Percentiles rank a stretch among this genome's conserved stretches.
phyloP scores from a whole-genome alignment of 345 rosid genomes.

The thale cress (Arabidopsis thaliana) region DNA sequence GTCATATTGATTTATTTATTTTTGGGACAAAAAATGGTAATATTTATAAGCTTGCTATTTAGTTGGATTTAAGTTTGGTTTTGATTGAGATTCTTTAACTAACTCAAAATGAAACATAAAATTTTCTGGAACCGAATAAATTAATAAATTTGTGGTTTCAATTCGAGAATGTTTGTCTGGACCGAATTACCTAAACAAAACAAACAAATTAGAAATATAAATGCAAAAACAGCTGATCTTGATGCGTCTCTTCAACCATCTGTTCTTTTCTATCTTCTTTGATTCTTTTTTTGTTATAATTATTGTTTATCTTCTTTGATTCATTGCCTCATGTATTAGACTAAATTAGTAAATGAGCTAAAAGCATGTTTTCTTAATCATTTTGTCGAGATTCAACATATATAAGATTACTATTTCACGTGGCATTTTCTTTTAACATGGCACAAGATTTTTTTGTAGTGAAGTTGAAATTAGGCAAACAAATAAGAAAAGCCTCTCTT shows the following conservation, averaged over 20 bases:
- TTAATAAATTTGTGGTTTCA: background rate
- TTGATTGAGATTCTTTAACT: background rate
- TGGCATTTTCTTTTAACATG: conserved; percentile 5
- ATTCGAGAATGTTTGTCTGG: background rate
- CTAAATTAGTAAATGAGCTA: conserved; percentile 1
- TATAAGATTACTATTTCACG: conserved; percentile 19
- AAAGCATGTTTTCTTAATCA: conserved; percentile 24
- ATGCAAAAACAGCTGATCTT: background rate
- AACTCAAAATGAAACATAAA: background rate
- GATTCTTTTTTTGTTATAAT: background rate
- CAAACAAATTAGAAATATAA: background rate
- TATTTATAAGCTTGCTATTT: no score
- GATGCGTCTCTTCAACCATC: conserved; percentile 26
- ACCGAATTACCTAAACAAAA: background rate
- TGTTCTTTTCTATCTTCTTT: background rate
- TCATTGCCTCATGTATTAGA: background rate
- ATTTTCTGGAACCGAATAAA: background rate
- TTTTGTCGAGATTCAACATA: conserved; percentile 25
- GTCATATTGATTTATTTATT: no score
- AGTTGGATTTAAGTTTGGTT: background rate
- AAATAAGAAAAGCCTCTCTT: background rate
- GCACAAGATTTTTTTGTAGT: background rate
- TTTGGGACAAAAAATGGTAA: no score
- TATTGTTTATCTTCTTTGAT: background rate
- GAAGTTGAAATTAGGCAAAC: conserved; percentile 16